Percentiles rank a stretch among this genome's conserved stretches.
These are phyloP conservation scores for Entomophthora muscae DNA, from an alignment of 371 early-diverging fungal genomes.

Conservation along the genomic window DNA sequence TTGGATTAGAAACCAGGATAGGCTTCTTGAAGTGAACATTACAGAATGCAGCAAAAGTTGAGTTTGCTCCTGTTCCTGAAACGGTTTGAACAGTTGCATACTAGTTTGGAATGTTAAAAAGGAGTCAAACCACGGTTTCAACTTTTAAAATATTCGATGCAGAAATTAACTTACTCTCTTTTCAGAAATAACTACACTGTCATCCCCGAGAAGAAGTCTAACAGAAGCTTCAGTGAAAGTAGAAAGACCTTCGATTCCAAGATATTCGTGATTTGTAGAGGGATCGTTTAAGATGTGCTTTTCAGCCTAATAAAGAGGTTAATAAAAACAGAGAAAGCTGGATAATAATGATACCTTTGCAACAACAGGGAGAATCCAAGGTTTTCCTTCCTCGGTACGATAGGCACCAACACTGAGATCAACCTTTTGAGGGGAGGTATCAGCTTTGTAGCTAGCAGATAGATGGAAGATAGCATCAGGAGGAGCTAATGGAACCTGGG, in stretches of 20 bases:
- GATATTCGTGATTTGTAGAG: conserved; percentile 79
- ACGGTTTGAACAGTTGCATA: conserved; percentile 67
- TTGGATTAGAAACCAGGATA: conserved; percentile 82
- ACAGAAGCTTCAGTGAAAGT: conserved; percentile 60
- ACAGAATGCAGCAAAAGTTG: conserved; percentile 72
- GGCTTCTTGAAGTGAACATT: conserved; percentile 42
- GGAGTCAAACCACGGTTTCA: no score
- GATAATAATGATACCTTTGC: no score
- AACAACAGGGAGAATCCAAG: conserved; percentile 89
- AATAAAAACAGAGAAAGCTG: no score
- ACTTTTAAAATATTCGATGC: no score
- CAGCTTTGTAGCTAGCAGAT: conserved; percentile 63
- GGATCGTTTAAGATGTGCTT: conserved; percentile 47
- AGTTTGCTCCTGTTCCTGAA: conserved; percentile 91
- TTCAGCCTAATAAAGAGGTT: conserved; percentile 44
- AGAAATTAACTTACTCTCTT: conserved; percentile 31
- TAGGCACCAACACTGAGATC: conserved; percentile 96
- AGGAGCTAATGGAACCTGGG: conserved; percentile 48
- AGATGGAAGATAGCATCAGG: conserved; percentile 84
- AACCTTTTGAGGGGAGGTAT: conserved; percentile 48
- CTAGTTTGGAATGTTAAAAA: no score
- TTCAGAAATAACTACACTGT: conserved; percentile 59
- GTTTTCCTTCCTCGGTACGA: conserved; percentile 77
- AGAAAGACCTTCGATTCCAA: conserved; percentile 65
- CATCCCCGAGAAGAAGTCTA: conserved; percentile 62